Evolutionary conservation across 1,284 basidiomycete genomes (phyloP).

Genomic region (Porogramme epimiltina): DNA sequence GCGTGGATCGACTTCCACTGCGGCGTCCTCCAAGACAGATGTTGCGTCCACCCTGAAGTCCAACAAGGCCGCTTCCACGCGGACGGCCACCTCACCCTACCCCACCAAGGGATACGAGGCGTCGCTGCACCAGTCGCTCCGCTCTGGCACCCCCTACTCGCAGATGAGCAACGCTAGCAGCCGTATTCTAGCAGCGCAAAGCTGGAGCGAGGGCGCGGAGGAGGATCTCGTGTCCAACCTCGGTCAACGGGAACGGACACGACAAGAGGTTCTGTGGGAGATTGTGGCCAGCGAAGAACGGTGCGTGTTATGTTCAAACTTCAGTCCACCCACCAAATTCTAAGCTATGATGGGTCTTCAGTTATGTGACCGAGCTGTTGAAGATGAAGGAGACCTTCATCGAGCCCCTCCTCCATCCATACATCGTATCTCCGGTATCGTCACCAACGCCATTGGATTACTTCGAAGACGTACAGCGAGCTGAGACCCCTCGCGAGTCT

Average conservation of each 20-base stretch:
- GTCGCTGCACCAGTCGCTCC: slow-evolving; percentile 64
- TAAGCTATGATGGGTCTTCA: slow-evolving; percentile 36
- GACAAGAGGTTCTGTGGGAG: slow-evolving; percentile 97
- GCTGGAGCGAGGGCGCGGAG: slow-evolving; percentile 96
- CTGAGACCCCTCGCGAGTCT: slow-evolving; percentile 68
- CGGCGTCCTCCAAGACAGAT: slow-evolving; percentile 45
- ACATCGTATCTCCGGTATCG: slow-evolving; percentile 52
- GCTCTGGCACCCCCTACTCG: slow-evolving; percentile 79
- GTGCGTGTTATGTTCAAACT: slow-evolving; percentile 44
- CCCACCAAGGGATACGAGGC: slow-evolving; percentile 45
- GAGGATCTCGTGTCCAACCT: slow-evolving; percentile 94
- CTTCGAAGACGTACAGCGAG: slow-evolving; percentile 57
- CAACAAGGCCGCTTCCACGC: slow-evolving; percentile 54
- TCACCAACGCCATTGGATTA: slow-evolving; percentile 58
- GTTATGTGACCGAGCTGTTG: slow-evolving; percentile 89
- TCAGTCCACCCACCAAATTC: slow-evolving; percentile 7
- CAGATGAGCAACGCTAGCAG: slow-evolving; percentile 68
- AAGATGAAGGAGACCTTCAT: slow-evolving; percentile 95
- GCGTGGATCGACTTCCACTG: slow-evolving; percentile 65
- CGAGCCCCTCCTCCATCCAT: slow-evolving; percentile 86
- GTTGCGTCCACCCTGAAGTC: slow-evolving; percentile 39
- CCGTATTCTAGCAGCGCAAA: slow-evolving; percentile 77
- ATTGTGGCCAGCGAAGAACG: slow-evolving; percentile 97
- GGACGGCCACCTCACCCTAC: slow-evolving; percentile 62
- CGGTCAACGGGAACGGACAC: slow-evolving; percentile 88